Evolutionary conservation across 2,329 filamentous ascomycete genomes (phyloP).

Genomic region (Ophiostoma ulmi): DNA sequence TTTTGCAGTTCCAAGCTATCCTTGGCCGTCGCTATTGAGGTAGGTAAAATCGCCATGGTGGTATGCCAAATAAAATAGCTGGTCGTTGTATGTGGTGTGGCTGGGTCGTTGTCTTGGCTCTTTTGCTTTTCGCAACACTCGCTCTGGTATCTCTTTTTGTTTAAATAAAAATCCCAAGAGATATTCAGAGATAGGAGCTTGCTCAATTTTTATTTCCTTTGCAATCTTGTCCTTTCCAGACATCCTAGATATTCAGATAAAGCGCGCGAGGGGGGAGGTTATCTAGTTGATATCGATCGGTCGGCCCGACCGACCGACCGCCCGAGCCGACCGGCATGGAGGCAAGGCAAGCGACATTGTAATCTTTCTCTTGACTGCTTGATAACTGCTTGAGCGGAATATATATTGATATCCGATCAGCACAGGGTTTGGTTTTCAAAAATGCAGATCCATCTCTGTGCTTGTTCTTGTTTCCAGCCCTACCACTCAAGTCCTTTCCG

Average conservation of each 20-base stretch:
- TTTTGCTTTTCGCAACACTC: not conserved
- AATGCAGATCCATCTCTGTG: not conserved
- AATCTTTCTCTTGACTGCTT: not conserved
- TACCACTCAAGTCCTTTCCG: not conserved
- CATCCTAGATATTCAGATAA: not conserved
- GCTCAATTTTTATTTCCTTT: not conserved
- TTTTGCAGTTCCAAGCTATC: not conserved
- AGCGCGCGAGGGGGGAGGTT: not conserved
- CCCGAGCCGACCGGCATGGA: not conserved
- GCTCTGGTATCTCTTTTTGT: not conserved
- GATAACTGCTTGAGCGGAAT: not conserved
- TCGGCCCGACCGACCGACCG: not conserved
- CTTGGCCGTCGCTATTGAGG: not conserved
- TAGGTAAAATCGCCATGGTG: not conserved
- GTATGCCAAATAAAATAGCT: not conserved
- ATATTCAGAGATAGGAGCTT: not conserved
- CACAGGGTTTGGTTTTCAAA: not conserved
- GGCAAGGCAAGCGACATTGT: not conserved
- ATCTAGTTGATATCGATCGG: not conserved
- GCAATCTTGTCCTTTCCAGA: not conserved
- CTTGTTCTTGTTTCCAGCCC: not conserved
- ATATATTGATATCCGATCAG: not conserved
- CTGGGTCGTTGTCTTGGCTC: not conserved
- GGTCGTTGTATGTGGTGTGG: not conserved
- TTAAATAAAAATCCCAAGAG: no score